Evolutionary conservation across 345 rosid genomes (phyloP), one percentile per base, ranked within the genome.

Genomic region (Aegle marmelos): DNA sequence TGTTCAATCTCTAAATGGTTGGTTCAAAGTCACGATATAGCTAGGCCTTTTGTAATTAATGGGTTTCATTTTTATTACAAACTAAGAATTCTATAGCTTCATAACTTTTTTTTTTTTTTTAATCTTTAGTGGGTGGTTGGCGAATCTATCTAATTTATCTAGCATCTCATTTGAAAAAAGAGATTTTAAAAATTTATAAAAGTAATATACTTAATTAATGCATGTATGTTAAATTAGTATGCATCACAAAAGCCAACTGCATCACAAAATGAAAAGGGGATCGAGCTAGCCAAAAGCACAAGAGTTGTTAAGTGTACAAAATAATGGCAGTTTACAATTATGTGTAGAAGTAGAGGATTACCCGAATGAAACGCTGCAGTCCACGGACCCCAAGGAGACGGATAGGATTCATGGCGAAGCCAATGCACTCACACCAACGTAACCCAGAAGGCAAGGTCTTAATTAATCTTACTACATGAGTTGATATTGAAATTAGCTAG

Each of bases 11-110:
- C 62, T 33, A 45, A 34, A 73, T 59, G 78, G 31, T 78, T 82
- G 76, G 66, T 78, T 82, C 57, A 25, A 75, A 75, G 77, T 64
- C 66, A 82, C 79, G 81, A 74, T 74, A 74, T 31, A 28, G 31
- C 9, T 50, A 7, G 28, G 5, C 54, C 25, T 53, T 60, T 24
- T 14, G 17, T 19, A 17, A 17, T 27, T 27, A 8, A 9, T 27
- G 2, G 53, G 10, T n/a, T 57, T 54, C 27, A 34, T 37, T 22
- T 36, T 22, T 31, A 37, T 63, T 19, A 17, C 25, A n/a, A n/a
- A 22, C 28, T 28, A 66, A 28, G 5, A 13, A 45, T 66, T 1
- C 70, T 66, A 34, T 34, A 36, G 7, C 10, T 36, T 34, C 33
- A 37, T 37, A 37, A 7, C 1, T 37, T 37, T 37, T 9, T 37